Base-by-base conservation (phyloP, 73 alveolate species). In the Blepharisma japonicum region DNA sequence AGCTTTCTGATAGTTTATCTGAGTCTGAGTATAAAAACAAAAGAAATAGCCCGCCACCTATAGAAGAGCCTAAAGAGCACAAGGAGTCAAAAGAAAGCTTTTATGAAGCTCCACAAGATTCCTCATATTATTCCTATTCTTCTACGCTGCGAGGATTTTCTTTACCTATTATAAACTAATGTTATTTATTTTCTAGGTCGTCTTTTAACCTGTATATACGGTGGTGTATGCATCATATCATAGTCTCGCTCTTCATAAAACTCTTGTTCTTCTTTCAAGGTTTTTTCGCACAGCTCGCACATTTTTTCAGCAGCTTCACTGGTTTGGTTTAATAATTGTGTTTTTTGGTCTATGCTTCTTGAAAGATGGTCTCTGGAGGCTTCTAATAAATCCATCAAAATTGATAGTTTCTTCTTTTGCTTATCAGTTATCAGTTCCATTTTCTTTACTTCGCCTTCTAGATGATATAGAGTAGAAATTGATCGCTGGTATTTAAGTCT, bases 151-250 rank as follows among this genome's bases (percentile, higher is more conserved):
- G 42, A 32, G 42, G 42, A 32, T 32, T 32, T 32, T 32, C 42
- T 32, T 32, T 32, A 32, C 42, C 42, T 32, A 32, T 32, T 32
- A 32, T 32, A 32, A 32, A 32, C 42, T 32, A 32, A 32, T 32
- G 42, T 32, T 32, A 32, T 32, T 32, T 32, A 20, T 61, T 25
- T 18, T 61, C 74, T 61, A n/a, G 74, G 74, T 25, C 74, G 38
- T 61, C 74, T 61, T 61, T 61, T 61, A 61, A 61, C 74, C 11
- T 61, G 14, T 14, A 61, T 61, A 61, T 18, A 25, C 4, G 74
- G 74, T 14, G 74, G 74, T 8, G 74, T 61, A 61, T 61, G 74
- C 74, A 61, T 61, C 47, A 18, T 61, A 48, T 61, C 74, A 61
- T 61, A 61, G 49, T 61, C 74, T 61, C 74, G 38, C 5, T 61